Percentiles rank a stretch among this genome's conserved stretches.
Evolutionary conservation across 164 flowering plant genomes (phyloP).

Genomic region (Magnolia sinica): DNA sequence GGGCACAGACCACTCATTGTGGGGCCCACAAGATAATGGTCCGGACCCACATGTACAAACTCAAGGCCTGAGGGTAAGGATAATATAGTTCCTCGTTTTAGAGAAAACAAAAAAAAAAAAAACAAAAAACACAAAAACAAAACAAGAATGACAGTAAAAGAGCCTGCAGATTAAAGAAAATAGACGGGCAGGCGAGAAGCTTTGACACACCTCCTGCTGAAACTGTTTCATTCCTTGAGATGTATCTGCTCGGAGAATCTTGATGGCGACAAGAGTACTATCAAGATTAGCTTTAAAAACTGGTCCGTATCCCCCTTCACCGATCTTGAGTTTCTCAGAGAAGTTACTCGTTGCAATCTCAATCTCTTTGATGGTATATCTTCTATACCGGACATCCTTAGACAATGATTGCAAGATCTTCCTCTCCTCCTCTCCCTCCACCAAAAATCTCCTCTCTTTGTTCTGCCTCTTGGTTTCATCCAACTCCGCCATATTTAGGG

Average conservation of each 20-base stretch:
- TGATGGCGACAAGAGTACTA: constrained; percentile 61
- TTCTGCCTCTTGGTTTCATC: constrained; percentile 35
- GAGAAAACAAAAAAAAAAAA: not conserved
- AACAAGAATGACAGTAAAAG: not conserved
- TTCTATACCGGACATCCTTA: constrained; percentile 27
- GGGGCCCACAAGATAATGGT: not conserved
- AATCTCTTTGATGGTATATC: constrained; percentile 58
- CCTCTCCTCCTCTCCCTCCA: constrained; percentile 28
- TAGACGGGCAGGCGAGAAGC: not conserved
- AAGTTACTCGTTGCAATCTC: constrained; percentile 57
- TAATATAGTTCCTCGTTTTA: not conserved
- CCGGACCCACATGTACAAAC: not conserved
- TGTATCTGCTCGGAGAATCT: constrained; percentile 53
- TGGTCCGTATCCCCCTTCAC: constrained; percentile 91
- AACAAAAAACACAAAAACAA: no score
- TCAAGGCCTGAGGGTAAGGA: not conserved
- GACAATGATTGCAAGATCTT: constrained; percentile 19
- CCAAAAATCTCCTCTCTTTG: constrained; percentile 32
- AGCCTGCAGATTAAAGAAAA: no score
- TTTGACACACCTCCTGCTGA: constrained; percentile 55
- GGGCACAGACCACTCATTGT: not conserved
- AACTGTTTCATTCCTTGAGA: constrained; percentile 64
- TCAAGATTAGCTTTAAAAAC: constrained; percentile 56
- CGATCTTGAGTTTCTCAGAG: constrained; percentile 41
- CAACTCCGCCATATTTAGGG: constrained; percentile 42